Percentiles rank a stretch among this genome's conserved stretches.
Evolutionary conservation across 2,329 filamentous ascomycete species (phyloP).

Genomic region (Fusarium pseudocircinatum): DNA sequence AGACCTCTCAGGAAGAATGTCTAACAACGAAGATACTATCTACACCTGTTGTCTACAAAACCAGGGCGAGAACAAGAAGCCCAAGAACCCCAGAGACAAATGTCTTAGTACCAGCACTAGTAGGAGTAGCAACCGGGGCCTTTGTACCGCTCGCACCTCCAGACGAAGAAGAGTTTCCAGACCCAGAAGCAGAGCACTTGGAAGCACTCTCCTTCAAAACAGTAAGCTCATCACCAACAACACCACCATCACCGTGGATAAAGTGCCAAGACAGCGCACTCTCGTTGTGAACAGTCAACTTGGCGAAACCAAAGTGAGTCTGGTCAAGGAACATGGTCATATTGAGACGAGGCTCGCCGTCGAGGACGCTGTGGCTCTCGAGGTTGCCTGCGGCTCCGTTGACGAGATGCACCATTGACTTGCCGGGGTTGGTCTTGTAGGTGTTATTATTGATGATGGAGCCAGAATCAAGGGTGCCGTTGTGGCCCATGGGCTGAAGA

Average conservation of each 20-base stretch:
- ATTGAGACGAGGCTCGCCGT: not conserved
- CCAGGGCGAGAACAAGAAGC: not conserved
- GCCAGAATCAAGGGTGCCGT: not conserved
- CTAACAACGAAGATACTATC: not conserved
- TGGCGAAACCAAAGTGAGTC: slow-evolving; percentile 1
- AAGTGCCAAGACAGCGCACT: not conserved
- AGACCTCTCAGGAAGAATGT: not conserved
- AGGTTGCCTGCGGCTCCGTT: slow-evolving; percentile 2
- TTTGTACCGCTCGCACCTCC: not conserved
- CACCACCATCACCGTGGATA: not conserved
- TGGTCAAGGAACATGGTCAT: not conserved
- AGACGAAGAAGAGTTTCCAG: not conserved
- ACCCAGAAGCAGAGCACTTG: not conserved
- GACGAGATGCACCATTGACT: not conserved
- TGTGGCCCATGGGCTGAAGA: not conserved
- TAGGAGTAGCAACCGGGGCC: not conserved
- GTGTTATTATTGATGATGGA: not conserved
- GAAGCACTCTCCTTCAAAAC: not conserved
- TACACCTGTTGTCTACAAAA: not conserved
- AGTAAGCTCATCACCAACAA: not conserved
- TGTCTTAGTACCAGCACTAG: not conserved
- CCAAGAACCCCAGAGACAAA: not conserved
- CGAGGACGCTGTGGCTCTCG: not conserved
- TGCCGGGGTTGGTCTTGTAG: not conserved
- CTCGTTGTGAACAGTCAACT: not conserved